Base-by-base conservation (phyloP, 441 rosid species). In the Populus hybrid region DNA sequence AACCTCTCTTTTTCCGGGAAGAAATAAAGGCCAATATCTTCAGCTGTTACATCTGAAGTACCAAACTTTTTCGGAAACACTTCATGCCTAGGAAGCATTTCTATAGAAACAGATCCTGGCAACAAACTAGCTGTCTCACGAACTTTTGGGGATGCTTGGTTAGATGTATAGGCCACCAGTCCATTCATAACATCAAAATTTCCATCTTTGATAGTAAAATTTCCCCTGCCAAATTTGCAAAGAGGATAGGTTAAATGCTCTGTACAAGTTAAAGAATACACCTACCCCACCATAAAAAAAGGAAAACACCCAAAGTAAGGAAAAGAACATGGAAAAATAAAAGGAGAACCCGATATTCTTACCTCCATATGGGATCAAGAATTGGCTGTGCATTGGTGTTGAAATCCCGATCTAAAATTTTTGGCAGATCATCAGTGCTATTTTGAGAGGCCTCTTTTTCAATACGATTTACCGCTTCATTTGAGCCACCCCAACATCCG, bases 1-100 rank as follows among this genome's bases (percentile, higher is more conserved):
- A 67, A 67, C 70, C 70, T 67, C 70, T 67, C 70, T 67, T 67
- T 67, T 67, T 67, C 70, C 11, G 70, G 70, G 28, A 67, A 67
- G 70, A 67, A 26, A 9, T 26, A 67, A 24, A 67, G 35, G 70
- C 70, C 70, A 28, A 67, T 28, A 28, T 67, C 70, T 67, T 14
- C 35, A 46, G 57, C 38, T 28, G 32, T 26, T 30, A 67, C 36
- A 30, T 12, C 70, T 14, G 32, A 12, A 24, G 3, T 30, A 7
- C 18, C 18, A 67, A 67, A 30, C 16, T 4, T 24, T 30, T 30
- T 28, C 28, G 70, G 70, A 26, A 26, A 67, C 36, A 67, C 70
- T 30, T 67, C 70, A 67, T 7, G 70, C 70, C 70, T 10, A 30
- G 35, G 32, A 23, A 67, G 35, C 36, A 24, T 67, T 30, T 14